Conservation (phyloP, 495 filamentous ascomycete genomes). For the Tricharina praecox region DNA sequence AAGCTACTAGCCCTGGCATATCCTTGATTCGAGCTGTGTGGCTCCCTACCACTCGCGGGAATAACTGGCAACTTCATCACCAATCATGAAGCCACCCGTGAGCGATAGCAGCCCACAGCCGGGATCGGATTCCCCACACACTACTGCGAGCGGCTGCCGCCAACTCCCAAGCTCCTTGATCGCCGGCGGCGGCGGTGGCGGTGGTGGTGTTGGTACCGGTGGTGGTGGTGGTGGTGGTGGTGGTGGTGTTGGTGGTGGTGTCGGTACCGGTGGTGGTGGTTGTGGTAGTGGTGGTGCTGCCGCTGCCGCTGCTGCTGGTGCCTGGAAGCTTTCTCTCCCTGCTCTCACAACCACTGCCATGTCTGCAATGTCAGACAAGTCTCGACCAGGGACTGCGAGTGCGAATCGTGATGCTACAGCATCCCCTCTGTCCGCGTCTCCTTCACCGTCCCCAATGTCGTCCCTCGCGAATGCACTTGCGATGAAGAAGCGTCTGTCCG, state of each 20-base stretch:
- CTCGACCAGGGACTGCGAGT: neutral
- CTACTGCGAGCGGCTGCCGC: neutral
- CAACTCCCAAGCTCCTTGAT: neutral
- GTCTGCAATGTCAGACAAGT: neutral
- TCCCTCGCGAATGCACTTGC: slow-evolving; percentile 12
- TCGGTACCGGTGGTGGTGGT: too few relatives aligned
- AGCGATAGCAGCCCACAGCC: slow-evolving; percentile 2
- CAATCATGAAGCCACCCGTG: slow-evolving; percentile 3
- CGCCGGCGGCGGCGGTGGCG: too few relatives aligned
- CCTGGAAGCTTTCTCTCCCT: slow-evolving; percentile 7
- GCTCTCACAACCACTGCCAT: neutral
- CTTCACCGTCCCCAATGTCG: slow-evolving; percentile 6
- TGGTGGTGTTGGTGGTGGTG: too few relatives aligned
- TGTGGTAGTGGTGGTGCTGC: too few relatives aligned
- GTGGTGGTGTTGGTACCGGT: too few relatives aligned
- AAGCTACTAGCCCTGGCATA: neutral
- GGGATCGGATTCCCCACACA: neutral
- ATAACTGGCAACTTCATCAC: neutral
- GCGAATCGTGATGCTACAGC: slow-evolving; percentile 5
- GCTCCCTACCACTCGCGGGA: neutral
- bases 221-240: too few relatives aligned
- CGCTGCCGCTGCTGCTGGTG: too few relatives aligned
- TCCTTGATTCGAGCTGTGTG: slow-evolving; percentile 1
- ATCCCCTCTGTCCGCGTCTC: slow-evolving; percentile 1
- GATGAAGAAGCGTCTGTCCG: slow-evolving; percentile 26